Percentiles rank a stretch among this genome's conserved stretches.
These are phyloP conservation scores for Agaricus sinodeliciosus DNA, from an alignment of 768 basidiomycete species.

Conservation along the genomic window DNA sequence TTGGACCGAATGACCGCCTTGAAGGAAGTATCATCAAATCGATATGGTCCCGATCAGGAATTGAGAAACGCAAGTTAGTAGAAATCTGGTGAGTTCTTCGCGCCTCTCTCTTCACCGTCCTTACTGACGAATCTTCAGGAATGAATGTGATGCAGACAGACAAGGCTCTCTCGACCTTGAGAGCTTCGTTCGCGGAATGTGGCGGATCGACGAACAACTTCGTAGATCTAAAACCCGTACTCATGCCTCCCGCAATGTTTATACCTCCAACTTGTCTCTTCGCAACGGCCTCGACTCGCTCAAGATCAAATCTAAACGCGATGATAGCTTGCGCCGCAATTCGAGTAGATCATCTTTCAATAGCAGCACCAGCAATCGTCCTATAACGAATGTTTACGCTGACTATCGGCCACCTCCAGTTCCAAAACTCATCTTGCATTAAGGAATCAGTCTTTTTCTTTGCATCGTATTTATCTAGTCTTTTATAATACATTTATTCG, in stretches of 20 bases:
- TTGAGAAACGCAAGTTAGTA: slow-evolving; percentile 44
- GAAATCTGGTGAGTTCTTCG: slow-evolving; percentile 56
- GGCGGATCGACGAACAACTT: slow-evolving; percentile 82
- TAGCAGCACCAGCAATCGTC: not conserved
- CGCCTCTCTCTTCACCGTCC: not conserved
- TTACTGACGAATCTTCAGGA: slow-evolving; percentile 36
- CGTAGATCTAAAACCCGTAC: slow-evolving; percentile 43
- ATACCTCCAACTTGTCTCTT: slow-evolving; percentile 5
- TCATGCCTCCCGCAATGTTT: slow-evolving; percentile 2
- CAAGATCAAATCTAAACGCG: not conserved
- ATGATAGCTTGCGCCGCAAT: not conserved
- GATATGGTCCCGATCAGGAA: slow-evolving; percentile 58
- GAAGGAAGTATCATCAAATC: slow-evolving; percentile 48
- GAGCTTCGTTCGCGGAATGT: slow-evolving; percentile 72
- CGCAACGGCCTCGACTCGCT: slow-evolving; percentile 3
- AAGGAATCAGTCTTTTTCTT: not conserved
- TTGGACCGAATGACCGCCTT: slow-evolving; percentile 40
- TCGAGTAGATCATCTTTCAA: slow-evolving; percentile 2
- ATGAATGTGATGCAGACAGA: slow-evolving; percentile 54
- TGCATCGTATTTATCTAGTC: not conserved
- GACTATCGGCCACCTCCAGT: slow-evolving; percentile 5
- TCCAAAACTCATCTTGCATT: slow-evolving; percentile 5
- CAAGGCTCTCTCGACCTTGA: slow-evolving; percentile 59
- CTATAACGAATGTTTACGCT: not conserved
- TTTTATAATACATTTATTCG: not conserved